A percentile compares a stretch with the other conserved stretches of the same genome.
Evolutionary conservation across 495 filamentous ascomycete genomes (phyloP).

Genomic region (Bombardia bombarda): DNA sequence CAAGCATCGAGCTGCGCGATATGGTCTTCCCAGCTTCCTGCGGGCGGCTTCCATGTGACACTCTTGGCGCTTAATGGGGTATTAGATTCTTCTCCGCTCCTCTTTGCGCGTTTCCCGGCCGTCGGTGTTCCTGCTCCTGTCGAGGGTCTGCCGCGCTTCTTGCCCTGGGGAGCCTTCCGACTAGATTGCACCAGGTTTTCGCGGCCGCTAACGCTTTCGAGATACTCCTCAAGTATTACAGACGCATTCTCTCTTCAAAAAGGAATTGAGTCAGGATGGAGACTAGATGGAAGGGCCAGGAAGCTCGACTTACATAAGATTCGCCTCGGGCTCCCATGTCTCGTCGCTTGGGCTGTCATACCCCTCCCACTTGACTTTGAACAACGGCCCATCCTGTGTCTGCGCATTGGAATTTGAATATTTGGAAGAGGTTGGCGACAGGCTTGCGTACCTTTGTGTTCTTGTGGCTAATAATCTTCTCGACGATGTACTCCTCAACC

Average conservation of each 20-base stretch:
- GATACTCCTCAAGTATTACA: slow-evolving; percentile 37
- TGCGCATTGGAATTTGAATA: neutral
- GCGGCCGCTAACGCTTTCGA: slow-evolving; percentile 42
- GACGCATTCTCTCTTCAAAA: slow-evolving; percentile 33
- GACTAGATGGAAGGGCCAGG: neutral
- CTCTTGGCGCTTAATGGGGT: slow-evolving; percentile 28
- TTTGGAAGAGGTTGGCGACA: neutral
- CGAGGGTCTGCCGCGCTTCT: slow-evolving; percentile 39
- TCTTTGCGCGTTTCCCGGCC: slow-evolving; percentile 27
- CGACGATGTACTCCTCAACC: slow-evolving; percentile 45
- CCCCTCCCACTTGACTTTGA: slow-evolving; percentile 55
- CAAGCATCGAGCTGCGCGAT: slow-evolving; percentile 48
- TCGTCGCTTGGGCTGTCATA: slow-evolving; percentile 49
- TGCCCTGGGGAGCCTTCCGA: no score
- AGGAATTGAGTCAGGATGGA: neutral
- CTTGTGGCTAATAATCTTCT: slow-evolving; percentile 47
- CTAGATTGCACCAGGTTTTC: no score
- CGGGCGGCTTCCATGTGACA: slow-evolving; percentile 43
- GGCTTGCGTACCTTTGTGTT: slow-evolving; percentile 33
- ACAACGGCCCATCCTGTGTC: slow-evolving; percentile 31
- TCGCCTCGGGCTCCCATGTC: slow-evolving; percentile 56
- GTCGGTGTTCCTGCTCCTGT: slow-evolving; percentile 18
- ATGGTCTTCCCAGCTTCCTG: slow-evolving; percentile 51
- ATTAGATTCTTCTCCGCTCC: slow-evolving; percentile 26
- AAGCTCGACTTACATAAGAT: slow-evolving; percentile 36